Percentiles rank a stretch among this genome's conserved stretches.
Conservation (phyloP, 805 yeast genomes). For the Trichomonascus vanleenenianus region DNA sequence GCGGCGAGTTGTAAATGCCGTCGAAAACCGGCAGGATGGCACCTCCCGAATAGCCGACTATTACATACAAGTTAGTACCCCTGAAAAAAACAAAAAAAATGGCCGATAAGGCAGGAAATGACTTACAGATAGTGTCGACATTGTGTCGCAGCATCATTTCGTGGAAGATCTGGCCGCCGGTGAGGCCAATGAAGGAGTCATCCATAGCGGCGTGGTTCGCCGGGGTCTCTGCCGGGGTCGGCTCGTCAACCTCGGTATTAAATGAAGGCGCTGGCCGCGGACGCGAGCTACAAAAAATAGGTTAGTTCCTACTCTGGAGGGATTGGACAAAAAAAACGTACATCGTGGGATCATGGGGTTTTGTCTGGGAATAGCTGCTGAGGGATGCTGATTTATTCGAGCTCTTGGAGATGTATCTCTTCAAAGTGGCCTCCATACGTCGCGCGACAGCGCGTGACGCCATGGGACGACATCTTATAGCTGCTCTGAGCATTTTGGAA, state of each 20-base stretch:
- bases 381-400: too few species aligned
- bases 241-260: slow-evolving; percentile 17
- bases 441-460: too few species aligned
- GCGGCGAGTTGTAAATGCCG: slow-evolving; percentile 86
- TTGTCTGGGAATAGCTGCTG: background rate
- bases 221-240: background rate
- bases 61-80: background rate
- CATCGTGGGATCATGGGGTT: slow-evolving; percentile 4
- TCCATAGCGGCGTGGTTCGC: slow-evolving; percentile 24
- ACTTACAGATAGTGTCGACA: slow-evolving; percentile 68
- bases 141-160: slow-evolving; percentile 97
- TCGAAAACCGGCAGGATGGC: slow-evolving; percentile 97
- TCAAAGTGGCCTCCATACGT: too few species aligned
- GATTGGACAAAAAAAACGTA: background rate
- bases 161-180: slow-evolving; percentile 98
- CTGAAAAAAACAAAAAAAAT: too few species aligned
- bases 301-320: background rate
- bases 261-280: slow-evolving; percentile 33
- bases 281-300: slow-evolving; percentile 14
- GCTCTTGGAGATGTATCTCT: too few species aligned
- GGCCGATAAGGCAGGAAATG: too few species aligned
- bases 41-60: slow-evolving; percentile 97
- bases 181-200: slow-evolving; percentile 73
- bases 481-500: too few species aligned
- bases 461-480: too few species aligned